Evolutionary conservation across 2,329 filamentous ascomycete genomes (phyloP).

Genomic region (Diplocarpon rosae): DNA sequence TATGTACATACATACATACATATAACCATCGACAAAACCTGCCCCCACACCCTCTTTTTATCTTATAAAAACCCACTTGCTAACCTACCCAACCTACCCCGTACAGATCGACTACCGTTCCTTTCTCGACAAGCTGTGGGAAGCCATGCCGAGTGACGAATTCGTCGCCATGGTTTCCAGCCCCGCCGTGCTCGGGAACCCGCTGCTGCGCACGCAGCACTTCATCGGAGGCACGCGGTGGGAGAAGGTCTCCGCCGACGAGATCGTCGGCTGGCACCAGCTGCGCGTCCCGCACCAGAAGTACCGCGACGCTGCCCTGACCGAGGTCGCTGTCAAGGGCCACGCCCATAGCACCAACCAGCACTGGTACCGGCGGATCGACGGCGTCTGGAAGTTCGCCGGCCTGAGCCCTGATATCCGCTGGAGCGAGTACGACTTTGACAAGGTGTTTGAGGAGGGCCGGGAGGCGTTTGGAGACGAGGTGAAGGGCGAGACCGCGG

Average conservation of each 20-base stretch:
- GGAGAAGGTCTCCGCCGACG: slow-evolving; percentile 43
- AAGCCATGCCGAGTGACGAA: slow-evolving; percentile 48
- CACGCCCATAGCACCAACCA: slow-evolving; percentile 43
- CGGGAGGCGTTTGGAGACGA: slow-evolving; percentile 7
- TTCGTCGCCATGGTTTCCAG: slow-evolving; percentile 48
- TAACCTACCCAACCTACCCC: neutral
- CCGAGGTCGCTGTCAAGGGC: slow-evolving; percentile 40
- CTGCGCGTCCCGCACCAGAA: slow-evolving; percentile 46
- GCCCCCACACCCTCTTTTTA: too few relatives aligned
- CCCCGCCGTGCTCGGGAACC: slow-evolving; percentile 46
- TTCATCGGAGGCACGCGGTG: slow-evolving; percentile 49
- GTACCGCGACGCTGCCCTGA: slow-evolving; percentile 37
- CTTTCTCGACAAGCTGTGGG: slow-evolving; percentile 48
- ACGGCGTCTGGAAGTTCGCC: slow-evolving; percentile 32
- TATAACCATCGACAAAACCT: too few relatives aligned
- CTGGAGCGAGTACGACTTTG: slow-evolving; percentile 17
- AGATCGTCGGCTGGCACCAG: slow-evolving; percentile 46
- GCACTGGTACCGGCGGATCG: slow-evolving; percentile 45
- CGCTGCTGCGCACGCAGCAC: slow-evolving; percentile 52
- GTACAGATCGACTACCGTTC: slow-evolving; percentile 58
- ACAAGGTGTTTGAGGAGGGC: slow-evolving; percentile 16
- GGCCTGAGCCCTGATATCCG: slow-evolving; percentile 13
- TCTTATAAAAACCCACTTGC: too few relatives aligned
- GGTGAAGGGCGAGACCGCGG: neutral
- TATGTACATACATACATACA: too few relatives aligned